Percentiles rank a stretch among this genome's conserved stretches.
Conservation (phyloP, 2,329 filamentous ascomycete genomes). For the Phyllosticta citriasiana region DNA sequence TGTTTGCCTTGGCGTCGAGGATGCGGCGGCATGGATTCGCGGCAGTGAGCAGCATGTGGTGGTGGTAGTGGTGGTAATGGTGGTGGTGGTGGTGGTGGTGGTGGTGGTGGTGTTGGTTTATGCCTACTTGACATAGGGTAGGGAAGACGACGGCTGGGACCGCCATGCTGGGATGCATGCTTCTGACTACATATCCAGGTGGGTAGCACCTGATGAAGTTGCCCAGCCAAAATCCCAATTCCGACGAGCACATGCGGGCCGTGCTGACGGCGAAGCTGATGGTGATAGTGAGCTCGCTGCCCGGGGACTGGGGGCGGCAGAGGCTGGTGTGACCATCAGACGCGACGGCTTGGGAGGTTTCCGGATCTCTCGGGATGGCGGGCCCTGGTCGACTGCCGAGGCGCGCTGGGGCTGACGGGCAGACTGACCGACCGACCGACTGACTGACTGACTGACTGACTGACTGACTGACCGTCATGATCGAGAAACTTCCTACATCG, state of each 20-base stretch:
- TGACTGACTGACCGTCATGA: background rate
- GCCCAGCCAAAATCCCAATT: background rate
- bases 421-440: no score
- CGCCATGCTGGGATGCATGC: background rate
- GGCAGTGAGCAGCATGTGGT: background rate
- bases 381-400: background rate
- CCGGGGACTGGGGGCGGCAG: background rate
- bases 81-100: background rate
- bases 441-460: no score
- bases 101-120: background rate
- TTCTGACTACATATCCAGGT: no score
- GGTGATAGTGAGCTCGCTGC: background rate
- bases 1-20: background rate
- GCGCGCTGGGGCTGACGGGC: background rate
- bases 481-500: constrained; percentile 3
- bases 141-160: background rate
- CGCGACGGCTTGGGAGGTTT: background rate
- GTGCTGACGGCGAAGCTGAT: background rate
- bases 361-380: background rate
- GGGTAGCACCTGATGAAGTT: background rate
- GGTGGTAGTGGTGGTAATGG: background rate
- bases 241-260: background rate
- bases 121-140: background rate
- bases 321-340: background rate
- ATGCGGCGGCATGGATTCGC: background rate